phyloP scores from a whole-genome alignment of 805 yeast genomes.

The Candida quercuum region DNA sequence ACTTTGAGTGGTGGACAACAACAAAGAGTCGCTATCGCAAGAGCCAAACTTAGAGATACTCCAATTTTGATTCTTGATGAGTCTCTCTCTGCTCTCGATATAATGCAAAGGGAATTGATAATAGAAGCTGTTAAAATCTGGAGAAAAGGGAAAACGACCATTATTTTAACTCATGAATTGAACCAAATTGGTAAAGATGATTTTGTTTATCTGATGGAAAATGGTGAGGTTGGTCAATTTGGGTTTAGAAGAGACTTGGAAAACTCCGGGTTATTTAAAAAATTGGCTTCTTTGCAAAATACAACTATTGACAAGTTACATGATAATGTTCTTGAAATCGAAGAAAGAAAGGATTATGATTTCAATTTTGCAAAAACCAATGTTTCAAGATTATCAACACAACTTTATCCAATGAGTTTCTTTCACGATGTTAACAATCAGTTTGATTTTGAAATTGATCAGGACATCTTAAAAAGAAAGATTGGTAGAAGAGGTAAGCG shows the following conservation, averaged over 20 bases:
- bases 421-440: slow-evolving; percentile 6
- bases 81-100: slow-evolving; percentile 77
- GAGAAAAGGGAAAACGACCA: slow-evolving; percentile 69
- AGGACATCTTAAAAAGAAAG: background rate
- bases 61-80: slow-evolving; percentile 84
- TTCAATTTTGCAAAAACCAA: background rate
- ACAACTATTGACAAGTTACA: slow-evolving; percentile 2
- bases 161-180: slow-evolving; percentile 76
- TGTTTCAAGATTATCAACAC: slow-evolving; percentile 12
- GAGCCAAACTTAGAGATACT: slow-evolving; percentile 70
- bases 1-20: slow-evolving; percentile 86
- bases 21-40: slow-evolving; percentile 78
- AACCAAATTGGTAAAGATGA: slow-evolving; percentile 53
- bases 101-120: slow-evolving; percentile 37
- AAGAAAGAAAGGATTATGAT: background rate
- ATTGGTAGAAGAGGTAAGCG: background rate
- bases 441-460: slow-evolving; percentile 5
- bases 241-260: slow-evolving; percentile 36
- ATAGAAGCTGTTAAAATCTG: slow-evolving; percentile 47
- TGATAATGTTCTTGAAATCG: background rate
- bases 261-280: slow-evolving; percentile 12
- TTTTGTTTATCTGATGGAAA: slow-evolving; percentile 49
- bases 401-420: slow-evolving; percentile 16
- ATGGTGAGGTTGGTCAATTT: slow-evolving; percentile 47
- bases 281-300: slow-evolving; percentile 15